Evolutionary conservation across 2,329 filamentous ascomycete genomes (phyloP).

Genomic region (Alternaria triticina): DNA sequence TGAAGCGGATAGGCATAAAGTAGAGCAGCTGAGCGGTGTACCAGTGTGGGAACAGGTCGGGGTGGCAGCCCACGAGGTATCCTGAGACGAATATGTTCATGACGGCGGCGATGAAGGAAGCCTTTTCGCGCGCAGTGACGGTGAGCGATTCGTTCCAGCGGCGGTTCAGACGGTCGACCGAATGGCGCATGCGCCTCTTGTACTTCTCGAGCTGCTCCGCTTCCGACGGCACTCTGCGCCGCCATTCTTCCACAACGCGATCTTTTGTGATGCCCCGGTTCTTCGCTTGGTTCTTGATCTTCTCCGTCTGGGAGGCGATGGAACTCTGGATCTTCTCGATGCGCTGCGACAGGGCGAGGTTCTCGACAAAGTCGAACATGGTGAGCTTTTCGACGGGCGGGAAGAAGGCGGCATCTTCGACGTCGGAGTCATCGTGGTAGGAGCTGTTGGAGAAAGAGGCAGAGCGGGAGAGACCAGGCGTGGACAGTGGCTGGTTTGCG

Average conservation of each 20-base stretch:
- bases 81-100: slow-evolving; percentile 98
- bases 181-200: slow-evolving; percentile 81
- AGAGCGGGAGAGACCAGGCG: slow-evolving; percentile 71
- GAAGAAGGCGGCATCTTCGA: slow-evolving; percentile 67
- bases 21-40: slow-evolving; percentile 87
- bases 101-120: slow-evolving; percentile 94
- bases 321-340: slow-evolving; percentile 89
- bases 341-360: slow-evolving; percentile 85
- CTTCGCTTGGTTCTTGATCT: slow-evolving; percentile 83
- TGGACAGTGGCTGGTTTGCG: slow-evolving; percentile 55
- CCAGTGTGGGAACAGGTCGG: slow-evolving; percentile 90
- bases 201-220: slow-evolving; percentile 95
- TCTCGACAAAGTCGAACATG: slow-evolving; percentile 92
- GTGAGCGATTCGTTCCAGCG: slow-evolving; percentile 90
- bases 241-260: slow-evolving; percentile 91
- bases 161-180: slow-evolving; percentile 83
- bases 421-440: slow-evolving; percentile 85
- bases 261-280: slow-evolving; percentile 81
- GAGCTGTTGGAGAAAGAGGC: slow-evolving; percentile 83
- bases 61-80: slow-evolving; percentile 85
- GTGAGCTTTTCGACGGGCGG: slow-evolving; percentile 88
- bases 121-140: slow-evolving; percentile 89
- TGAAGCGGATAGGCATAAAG: slow-evolving; percentile 96
- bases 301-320: slow-evolving; percentile 81
- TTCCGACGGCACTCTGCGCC: slow-evolving; percentile 80